A percentile compares a stretch with the other conserved stretches of the same genome.
Conservation (phyloP, 768 basidiomycete genomes). For the Pleurotus djamor region DNA sequence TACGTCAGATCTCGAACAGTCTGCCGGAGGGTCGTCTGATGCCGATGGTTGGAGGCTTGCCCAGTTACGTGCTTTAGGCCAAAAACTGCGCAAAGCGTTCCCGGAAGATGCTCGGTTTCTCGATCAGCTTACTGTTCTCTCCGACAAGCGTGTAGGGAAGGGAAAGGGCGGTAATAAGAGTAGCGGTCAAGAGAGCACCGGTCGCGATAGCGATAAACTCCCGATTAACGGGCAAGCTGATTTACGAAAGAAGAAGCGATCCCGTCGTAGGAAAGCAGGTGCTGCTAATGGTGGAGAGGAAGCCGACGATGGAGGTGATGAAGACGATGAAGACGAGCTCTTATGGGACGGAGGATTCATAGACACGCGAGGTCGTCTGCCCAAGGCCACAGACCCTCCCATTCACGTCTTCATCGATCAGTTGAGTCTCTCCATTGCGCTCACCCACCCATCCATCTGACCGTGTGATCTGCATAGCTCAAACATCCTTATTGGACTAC, state of each 20-base stretch:
- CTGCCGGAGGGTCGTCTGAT: background rate
- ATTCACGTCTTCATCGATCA: constrained; percentile 51
- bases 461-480: constrained; percentile 48
- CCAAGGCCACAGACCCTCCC: constrained; percentile 11
- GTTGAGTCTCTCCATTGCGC: constrained; percentile 27
- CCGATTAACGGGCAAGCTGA: background rate
- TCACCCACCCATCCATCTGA: background rate
- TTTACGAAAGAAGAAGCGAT: background rate
- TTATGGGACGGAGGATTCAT: constrained; percentile 6
- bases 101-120: constrained; percentile 37
- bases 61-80: constrained; percentile 52
- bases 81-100: constrained; percentile 54
- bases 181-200: background rate
- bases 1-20: background rate
- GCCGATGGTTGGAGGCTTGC: constrained; percentile 14
- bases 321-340: constrained; percentile 14
- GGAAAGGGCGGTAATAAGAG: background rate
- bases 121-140: background rate
- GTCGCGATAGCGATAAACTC: constrained; percentile 3
- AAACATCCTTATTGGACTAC: constrained; percentile 82
- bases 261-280: constrained; percentile 1
- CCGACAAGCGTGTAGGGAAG: background rate
- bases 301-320: constrained; percentile 17
- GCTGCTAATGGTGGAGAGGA: constrained; percentile 7
- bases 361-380: constrained; percentile 11